phyloP scores from a whole-genome alignment of 2,329 filamentous ascomycete genomes.

The Clonostachys byssicola region DNA sequence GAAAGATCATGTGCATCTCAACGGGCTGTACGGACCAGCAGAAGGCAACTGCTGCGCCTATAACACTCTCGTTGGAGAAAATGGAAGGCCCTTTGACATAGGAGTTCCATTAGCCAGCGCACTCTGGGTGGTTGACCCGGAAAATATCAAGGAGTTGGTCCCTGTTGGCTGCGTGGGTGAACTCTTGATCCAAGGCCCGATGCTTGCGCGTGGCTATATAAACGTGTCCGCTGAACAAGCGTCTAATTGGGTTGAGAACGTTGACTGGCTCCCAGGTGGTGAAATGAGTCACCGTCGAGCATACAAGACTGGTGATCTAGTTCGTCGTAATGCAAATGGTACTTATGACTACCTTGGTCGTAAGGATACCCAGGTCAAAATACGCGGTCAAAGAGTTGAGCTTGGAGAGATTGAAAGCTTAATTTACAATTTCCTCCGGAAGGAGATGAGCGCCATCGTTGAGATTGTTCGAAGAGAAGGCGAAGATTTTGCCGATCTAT shows the following conservation, averaged over 20 bases:
- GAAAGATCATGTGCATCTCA: conserved; percentile 3
- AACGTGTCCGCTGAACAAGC: conserved; percentile 44
- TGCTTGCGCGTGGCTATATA: conserved; percentile 50
- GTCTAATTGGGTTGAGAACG: conserved; percentile 42
- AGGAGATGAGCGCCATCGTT: neutral
- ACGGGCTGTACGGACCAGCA: conserved; percentile 12
- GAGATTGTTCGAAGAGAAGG: neutral
- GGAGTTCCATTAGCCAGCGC: conserved; percentile 1
- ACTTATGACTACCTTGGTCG: conserved; percentile 9
- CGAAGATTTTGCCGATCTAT: neutral
- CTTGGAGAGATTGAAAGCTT: conserved; percentile 9
- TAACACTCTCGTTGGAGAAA: neutral
- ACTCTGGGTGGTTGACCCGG: conserved; percentile 7
- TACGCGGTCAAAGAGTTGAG: conserved; percentile 11
- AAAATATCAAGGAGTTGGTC: conserved; percentile 7
- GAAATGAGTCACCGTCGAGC: neutral
- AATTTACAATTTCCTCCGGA: neutral
- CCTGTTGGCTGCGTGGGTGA: conserved; percentile 26
- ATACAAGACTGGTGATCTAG: conserved; percentile 11
- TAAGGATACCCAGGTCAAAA: conserved; percentile 11
- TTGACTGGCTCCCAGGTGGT: conserved; percentile 34
- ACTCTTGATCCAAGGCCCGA: conserved; percentile 41
- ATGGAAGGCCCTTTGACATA: neutral
- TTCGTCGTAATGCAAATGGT: conserved; percentile 6
- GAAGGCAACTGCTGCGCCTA: conserved; percentile 3